Conservation (phyloP, 768 basidiomycete species). For the Suillus americanus region DNA sequence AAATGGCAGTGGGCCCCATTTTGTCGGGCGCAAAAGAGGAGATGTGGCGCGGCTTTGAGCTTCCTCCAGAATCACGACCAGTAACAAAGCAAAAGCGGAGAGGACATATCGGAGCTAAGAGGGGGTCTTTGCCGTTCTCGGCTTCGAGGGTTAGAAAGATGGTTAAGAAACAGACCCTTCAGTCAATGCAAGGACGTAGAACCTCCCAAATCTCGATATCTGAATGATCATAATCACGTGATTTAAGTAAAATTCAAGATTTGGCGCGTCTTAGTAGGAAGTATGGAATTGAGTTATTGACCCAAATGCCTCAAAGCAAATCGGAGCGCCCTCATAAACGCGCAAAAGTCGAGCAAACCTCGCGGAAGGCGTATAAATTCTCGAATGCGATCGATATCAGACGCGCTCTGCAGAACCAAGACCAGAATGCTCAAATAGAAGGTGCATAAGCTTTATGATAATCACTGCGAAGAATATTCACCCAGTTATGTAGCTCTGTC, state of each 20-base stretch:
- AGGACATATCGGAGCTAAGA: not conserved
- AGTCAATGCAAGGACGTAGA: not conserved
- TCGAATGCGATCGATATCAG: constrained; percentile 23
- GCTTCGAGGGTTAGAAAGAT: constrained; percentile 25
- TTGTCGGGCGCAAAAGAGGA: constrained; percentile 15
- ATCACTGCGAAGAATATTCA: not conserved
- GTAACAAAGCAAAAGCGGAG: not conserved
- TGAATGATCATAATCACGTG: not conserved
- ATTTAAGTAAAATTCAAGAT: not conserved
- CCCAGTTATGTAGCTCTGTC: constrained; percentile 37
- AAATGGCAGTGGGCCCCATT: constrained; percentile 13
- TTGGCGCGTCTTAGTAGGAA: not conserved
- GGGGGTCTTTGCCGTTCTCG: constrained; percentile 16
- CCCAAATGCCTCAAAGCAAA: constrained; percentile 16
- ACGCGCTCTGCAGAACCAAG: constrained; percentile 17
- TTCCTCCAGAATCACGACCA: not conserved
- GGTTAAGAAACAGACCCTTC: not conserved
- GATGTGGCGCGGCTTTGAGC: constrained; percentile 17
- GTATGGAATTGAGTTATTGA: not conserved
- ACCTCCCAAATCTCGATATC: no score
- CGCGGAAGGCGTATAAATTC: constrained; percentile 16
- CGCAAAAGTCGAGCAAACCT: constrained; percentile 17
- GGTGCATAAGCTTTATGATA: constrained; percentile 15
- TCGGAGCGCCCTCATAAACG: constrained; percentile 21
- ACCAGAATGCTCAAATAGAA: constrained; percentile 18